Evolutionary conservation across 2,329 filamentous ascomycete genomes (phyloP).

Genomic region (Sclerotinia borealis): DNA sequence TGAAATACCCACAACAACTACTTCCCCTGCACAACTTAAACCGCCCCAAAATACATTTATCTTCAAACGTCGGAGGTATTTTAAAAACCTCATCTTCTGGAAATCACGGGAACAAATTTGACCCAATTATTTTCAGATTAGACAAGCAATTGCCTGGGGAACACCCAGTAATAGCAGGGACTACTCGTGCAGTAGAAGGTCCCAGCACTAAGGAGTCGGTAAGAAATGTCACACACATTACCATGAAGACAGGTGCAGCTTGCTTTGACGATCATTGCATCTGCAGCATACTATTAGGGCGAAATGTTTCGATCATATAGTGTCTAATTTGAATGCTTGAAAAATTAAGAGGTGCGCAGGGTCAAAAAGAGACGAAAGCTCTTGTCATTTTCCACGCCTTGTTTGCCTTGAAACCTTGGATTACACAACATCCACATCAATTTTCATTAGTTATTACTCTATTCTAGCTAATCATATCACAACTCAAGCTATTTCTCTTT

Average conservation of each 20-base stretch:
- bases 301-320: not conserved
- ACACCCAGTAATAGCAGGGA: not conserved
- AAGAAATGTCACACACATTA: slow-evolving; percentile 6
- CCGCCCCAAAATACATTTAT: not conserved
- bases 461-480: not conserved
- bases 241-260: not conserved
- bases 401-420: not conserved
- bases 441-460: not conserved
- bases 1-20: not conserved
- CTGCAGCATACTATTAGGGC: not conserved
- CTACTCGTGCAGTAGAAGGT: slow-evolving; percentile 4
- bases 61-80: not conserved
- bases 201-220: slow-evolving; percentile 12
- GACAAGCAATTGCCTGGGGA: not conserved
- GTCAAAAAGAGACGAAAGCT: not conserved
- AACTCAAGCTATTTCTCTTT: not conserved
- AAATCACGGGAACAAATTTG: slow-evolving; percentile 11
- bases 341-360: not conserved
- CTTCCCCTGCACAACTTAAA: not conserved
- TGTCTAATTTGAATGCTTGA: not conserved
- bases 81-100: not conserved
- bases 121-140: slow-evolving; percentile 2
- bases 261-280: slow-evolving; percentile 13
- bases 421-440: slow-evolving; percentile 1
- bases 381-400: too few species aligned